These are phyloP conservation scores for Fusarium aywerte DNA, from an alignment of 2,329 filamentous ascomycete genomes.

Conservation along the genomic window DNA sequence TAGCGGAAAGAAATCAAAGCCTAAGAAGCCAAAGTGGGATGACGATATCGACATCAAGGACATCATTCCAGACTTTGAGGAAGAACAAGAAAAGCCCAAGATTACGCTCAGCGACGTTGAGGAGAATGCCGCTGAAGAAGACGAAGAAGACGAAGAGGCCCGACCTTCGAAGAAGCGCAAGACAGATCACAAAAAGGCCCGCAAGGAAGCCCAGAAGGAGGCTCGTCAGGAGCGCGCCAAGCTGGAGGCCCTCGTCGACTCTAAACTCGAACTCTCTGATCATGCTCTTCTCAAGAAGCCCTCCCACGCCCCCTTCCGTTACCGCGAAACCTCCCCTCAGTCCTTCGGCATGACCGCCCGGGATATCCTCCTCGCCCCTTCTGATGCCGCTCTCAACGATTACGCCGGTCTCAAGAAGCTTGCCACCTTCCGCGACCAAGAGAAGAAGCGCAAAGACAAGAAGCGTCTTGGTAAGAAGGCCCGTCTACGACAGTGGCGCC, in stretches of 20 bases:
- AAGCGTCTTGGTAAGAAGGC: slow-evolving; percentile 94
- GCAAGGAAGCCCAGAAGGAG: slow-evolving; percentile 70
- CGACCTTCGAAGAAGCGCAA: slow-evolving; percentile 69
- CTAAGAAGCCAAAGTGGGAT: slow-evolving; percentile 80
- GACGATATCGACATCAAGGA: slow-evolving; percentile 98
- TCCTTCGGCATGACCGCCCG: slow-evolving; percentile 88
- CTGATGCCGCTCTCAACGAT: slow-evolving; percentile 85
- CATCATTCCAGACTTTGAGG: slow-evolving; percentile 86
- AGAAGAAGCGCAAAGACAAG: slow-evolving; percentile 89
- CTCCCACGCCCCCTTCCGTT: slow-evolving; percentile 72
- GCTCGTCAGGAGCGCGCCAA: slow-evolving; percentile 84
- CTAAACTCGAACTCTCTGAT: slow-evolving; percentile 78
- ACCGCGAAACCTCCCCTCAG: slow-evolving; percentile 92
- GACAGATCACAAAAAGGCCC: slow-evolving; percentile 69
- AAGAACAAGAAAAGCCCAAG: slow-evolving; percentile 64
- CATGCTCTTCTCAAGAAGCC: slow-evolving; percentile 64
- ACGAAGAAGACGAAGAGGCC: slow-evolving; percentile 55
- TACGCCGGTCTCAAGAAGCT: slow-evolving; percentile 96
- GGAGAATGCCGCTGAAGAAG: slow-evolving; percentile 51
- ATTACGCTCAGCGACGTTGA: slow-evolving; percentile 64
- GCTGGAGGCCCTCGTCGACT: slow-evolving; percentile 87
- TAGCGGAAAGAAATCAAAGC: slow-evolving; percentile 60
- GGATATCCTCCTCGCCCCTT: slow-evolving; percentile 90
- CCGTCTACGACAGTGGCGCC: slow-evolving; percentile 84
- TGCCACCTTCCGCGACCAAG: slow-evolving; percentile 84